Conservation (phyloP, 164 flowering plant genomes). For the Annona squamosa region DNA sequence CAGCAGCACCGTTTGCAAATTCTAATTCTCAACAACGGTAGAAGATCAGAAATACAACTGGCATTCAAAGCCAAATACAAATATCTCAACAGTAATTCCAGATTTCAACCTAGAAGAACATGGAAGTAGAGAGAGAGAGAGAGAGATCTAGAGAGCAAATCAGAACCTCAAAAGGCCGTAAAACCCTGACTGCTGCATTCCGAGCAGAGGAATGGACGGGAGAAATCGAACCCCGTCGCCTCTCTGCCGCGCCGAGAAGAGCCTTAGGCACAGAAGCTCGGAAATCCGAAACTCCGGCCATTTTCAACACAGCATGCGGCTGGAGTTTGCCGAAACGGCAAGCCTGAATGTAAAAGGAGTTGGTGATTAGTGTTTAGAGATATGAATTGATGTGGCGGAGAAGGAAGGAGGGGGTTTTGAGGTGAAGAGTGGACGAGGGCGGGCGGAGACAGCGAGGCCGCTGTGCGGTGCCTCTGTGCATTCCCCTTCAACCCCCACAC, state of each 20-base stretch:
- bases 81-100: not conserved
- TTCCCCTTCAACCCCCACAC: not conserved
- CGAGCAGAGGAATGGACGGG: not conserved
- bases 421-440: constrained; percentile 3
- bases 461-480: not conserved
- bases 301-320: not conserved
- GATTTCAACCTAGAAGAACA: not conserved
- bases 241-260: not conserved
- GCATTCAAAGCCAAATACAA: not conserved
- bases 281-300: constrained; percentile 11
- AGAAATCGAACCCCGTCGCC: not conserved
- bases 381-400: not conserved
- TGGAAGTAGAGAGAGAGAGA: not conserved
- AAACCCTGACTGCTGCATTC: not conserved
- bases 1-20: not conserved
- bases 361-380: too few relatives aligned
- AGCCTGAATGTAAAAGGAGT: not conserved
- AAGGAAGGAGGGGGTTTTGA: not conserved
- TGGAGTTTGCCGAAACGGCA: not conserved
- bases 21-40: not conserved
- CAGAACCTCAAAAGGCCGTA: constrained; percentile 7
- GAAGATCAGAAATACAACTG: not conserved
- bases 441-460: constrained; percentile 11
- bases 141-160: not conserved
- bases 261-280: constrained; percentile 1